These are phyloP conservation scores for Trametes cingulata DNA, from an alignment of 768 basidiomycete species.

Conservation along the genomic window DNA sequence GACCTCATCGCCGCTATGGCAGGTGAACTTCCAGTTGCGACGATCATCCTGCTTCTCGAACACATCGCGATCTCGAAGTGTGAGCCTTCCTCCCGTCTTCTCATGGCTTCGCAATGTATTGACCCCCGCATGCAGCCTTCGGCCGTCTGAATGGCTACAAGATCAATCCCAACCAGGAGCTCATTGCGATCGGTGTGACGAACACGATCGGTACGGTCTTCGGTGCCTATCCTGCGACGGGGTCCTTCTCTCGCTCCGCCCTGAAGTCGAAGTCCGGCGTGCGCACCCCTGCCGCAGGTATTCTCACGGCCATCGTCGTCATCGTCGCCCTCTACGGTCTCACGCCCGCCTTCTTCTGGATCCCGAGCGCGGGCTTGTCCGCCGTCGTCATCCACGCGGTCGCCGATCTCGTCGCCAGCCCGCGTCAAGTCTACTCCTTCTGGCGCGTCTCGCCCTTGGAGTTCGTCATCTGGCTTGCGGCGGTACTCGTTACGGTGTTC, in stretches of 20 bases:
- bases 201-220: conserved; percentile 91
- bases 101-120: neutral
- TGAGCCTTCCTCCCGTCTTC: conserved; percentile 37
- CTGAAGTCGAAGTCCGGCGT: conserved; percentile 96
- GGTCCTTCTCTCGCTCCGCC: conserved; percentile 98
- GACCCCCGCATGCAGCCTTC: conserved; percentile 59
- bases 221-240: conserved; percentile 92
- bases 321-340: conserved; percentile 94
- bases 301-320: conserved; percentile 83
- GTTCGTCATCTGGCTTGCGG: conserved; percentile 84
- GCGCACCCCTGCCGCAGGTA: conserved; percentile 90
- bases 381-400: conserved; percentile 96
- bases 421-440: conserved; percentile 79
- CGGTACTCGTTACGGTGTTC: conserved; percentile 89
- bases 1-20: conserved; percentile 67
- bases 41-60: conserved; percentile 88
- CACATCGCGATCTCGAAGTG: conserved; percentile 98
- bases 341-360: conserved; percentile 91
- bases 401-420: conserved; percentile 83
- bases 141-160: conserved; percentile 95
- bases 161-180: conserved; percentile 90
- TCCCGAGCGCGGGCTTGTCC: conserved; percentile 77
- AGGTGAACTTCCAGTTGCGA: conserved; percentile 77
- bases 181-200: conserved; percentile 97
- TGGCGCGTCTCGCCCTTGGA: conserved; percentile 96